Conservation (phyloP, 805 yeast species). For the Candida hispaniensis region DNA sequence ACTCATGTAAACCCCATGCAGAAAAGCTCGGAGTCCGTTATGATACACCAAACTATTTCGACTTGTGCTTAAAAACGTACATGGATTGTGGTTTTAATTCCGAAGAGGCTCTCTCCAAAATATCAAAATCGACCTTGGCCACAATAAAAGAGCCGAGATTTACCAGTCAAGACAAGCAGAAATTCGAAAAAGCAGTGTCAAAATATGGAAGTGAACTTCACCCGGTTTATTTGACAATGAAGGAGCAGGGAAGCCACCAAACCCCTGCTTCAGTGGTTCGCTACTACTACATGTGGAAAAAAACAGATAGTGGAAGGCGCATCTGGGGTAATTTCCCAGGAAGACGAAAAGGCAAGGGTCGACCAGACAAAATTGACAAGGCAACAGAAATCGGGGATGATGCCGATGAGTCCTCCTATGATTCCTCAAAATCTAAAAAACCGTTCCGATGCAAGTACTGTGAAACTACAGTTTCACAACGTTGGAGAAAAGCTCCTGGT, state of each 20-base stretch:
- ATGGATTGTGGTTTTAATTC: conserved; percentile 43
- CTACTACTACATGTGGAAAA: conserved; percentile 86
- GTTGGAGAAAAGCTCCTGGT: conserved; percentile 70
- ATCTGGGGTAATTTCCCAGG: conserved; percentile 82
- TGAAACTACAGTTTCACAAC: conserved; percentile 39
- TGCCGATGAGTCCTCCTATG: conserved; percentile 65
- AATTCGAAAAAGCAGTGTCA: conserved; percentile 66
- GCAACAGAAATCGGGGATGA: conserved; percentile 48
- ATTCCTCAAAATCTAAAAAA: conserved; percentile 34
- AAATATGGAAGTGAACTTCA: conserved; percentile 69
- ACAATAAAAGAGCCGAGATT: conserved; percentile 70
- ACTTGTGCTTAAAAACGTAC: conserved; percentile 50
- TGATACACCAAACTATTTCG: conserved; percentile 72
- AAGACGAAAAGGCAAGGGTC: conserved; percentile 48
- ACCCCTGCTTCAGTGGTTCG: conserved; percentile 65
- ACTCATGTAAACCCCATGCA: conserved; percentile 48
- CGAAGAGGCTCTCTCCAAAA: conserved; percentile 38
- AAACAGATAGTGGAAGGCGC: conserved; percentile 57
- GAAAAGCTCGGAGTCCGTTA: conserved; percentile 42
- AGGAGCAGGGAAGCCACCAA: conserved; percentile 63
- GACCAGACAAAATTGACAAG: conserved; percentile 18
- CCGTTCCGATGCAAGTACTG: conserved; percentile 65
- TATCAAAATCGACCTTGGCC: conserved; percentile 42
- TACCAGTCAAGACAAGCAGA: conserved; percentile 45
- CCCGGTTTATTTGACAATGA: conserved; percentile 43